These are phyloP conservation scores for Tricholoma matsutake DNA, from an alignment of 768 basidiomycete species.

Conservation along the genomic window DNA sequence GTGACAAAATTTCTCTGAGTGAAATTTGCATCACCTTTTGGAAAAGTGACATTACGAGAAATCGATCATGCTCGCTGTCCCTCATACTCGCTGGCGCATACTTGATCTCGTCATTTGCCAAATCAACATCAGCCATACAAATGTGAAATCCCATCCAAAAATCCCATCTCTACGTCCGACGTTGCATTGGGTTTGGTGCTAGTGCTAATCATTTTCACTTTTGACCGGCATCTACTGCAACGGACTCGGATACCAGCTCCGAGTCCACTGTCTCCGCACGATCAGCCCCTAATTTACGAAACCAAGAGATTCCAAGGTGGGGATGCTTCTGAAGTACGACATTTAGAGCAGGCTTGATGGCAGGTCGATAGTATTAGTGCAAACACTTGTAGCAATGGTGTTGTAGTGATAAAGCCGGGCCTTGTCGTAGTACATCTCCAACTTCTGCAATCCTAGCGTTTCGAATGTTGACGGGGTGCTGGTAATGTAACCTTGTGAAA, in stretches of 20 bases:
- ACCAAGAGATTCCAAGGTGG: slow-evolving; percentile 11
- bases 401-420: slow-evolving; percentile 24
- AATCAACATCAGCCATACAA: slow-evolving; percentile 1
- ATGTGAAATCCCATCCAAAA: slow-evolving; percentile 2
- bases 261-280: background rate
- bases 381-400: slow-evolving; percentile 27
- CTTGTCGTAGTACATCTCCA: slow-evolving; percentile 21
- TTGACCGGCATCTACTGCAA: too few relatives aligned
- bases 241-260: background rate
- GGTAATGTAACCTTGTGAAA: slow-evolving; percentile 28
- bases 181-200: background rate
- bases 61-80: too few relatives aligned
- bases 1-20: too few relatives aligned
- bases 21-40: slow-evolving; percentile 7
- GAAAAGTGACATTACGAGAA: background rate
- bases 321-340: slow-evolving; percentile 23
- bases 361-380: slow-evolving; percentile 4
- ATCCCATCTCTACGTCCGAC: background rate
- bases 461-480: slow-evolving; percentile 9
- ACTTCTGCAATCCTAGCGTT: slow-evolving; percentile 24
- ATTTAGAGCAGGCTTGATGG: background rate
- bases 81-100: background rate
- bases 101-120: background rate
- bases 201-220: background rate
- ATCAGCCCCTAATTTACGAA: slow-evolving; percentile 1